Evolutionary conservation across 129 eudicot species (phyloP), one percentile per base, ranked within the genome.

Genomic region (Tagetes patula): DNA sequence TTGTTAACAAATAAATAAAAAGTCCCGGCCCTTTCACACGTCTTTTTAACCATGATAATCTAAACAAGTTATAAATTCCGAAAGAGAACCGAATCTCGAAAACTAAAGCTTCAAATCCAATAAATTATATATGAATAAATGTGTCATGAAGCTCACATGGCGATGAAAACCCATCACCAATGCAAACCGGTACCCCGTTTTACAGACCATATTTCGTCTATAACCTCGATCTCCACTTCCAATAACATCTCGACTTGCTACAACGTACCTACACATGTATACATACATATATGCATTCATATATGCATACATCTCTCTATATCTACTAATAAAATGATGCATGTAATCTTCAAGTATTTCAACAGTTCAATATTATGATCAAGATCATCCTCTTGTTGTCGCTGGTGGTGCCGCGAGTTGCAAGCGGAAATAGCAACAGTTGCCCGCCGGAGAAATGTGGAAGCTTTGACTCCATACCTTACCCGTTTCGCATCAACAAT

Each of bases 201-300:
- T 62, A 8, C 77, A 75, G 96, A 92, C 97, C 91, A 89, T 65
- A 75, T 76, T 82, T 91, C 96, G 64, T 63, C 89, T 20, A 20
- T 20, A 20, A 20, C 27, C 27, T 20, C 27, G 27, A n/a, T 75
- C 79, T 84, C 76, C 71, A 86, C 78, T 72, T 27, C 78, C 72
- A 65, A 80, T 69, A 73, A 71, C 14, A 62, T 54, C 77, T 49
- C 72, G 14, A 71, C 76, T 42, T 71, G 60, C 67, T 34, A 70
- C 83, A 73, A 65, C 40, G 46, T 32, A 40, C 9, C 3, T 8
- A 20, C 8, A 34, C 48, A 20, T 1, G 8, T n/a, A 48, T 5
- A 39, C 5, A 55, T 31, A 43, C 34, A 40, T 27, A 6, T 56
- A 32, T 31, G 60, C 42, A 30, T 42, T 1, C 14, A 56, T 2